Conservation (phyloP, 1,139 yeast genomes). For the Ogataea hybrid region DNA sequence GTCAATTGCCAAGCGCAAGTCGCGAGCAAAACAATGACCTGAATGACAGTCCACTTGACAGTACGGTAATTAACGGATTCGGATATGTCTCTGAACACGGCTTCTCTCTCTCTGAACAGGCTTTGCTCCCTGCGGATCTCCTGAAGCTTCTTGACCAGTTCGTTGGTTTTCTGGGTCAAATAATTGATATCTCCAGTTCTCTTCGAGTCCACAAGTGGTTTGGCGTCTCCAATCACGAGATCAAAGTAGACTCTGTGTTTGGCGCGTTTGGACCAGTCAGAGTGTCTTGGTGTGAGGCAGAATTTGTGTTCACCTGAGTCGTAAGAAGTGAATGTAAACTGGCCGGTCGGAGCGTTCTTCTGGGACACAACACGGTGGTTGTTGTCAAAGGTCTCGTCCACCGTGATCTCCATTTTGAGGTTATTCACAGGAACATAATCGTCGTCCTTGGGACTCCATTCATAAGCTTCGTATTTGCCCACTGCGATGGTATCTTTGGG, state of each 20-base stretch:
- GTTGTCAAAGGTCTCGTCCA: conserved; percentile 56
- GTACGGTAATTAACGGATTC: conserved; percentile 53
- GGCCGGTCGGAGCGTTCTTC: conserved; percentile 48
- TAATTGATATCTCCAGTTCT: conserved; percentile 42
- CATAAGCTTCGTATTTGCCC: conserved; percentile 40
- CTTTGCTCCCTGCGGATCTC: conserved; percentile 53
- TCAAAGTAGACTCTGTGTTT: conserved; percentile 46
- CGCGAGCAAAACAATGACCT: conserved; percentile 41
- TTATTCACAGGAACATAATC: conserved; percentile 37
- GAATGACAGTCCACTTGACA: conserved; percentile 55
- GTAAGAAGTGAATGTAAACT: conserved; percentile 59
- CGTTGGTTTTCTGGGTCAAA: conserved; percentile 43
- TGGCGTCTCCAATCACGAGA: conserved; percentile 48
- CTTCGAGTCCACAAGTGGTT: conserved; percentile 43
- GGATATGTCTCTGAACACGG: conserved; percentile 50
- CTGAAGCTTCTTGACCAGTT: conserved; percentile 44
- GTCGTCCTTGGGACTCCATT: conserved; percentile 32
- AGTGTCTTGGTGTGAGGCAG: conserved; percentile 54
- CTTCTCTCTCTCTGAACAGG: conserved; percentile 52
- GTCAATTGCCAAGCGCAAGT: conserved; percentile 41
- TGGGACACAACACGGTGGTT: conserved; percentile 58
- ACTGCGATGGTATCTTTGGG: conserved; percentile 48
- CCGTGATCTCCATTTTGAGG: conserved; percentile 40
- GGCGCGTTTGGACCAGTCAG: conserved; percentile 40
- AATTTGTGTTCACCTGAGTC: conserved; percentile 63